These are phyloP conservation scores for Cladophialophora bantiana DNA, from an alignment of 2,329 filamentous ascomycete genomes.

Conservation along the genomic window DNA sequence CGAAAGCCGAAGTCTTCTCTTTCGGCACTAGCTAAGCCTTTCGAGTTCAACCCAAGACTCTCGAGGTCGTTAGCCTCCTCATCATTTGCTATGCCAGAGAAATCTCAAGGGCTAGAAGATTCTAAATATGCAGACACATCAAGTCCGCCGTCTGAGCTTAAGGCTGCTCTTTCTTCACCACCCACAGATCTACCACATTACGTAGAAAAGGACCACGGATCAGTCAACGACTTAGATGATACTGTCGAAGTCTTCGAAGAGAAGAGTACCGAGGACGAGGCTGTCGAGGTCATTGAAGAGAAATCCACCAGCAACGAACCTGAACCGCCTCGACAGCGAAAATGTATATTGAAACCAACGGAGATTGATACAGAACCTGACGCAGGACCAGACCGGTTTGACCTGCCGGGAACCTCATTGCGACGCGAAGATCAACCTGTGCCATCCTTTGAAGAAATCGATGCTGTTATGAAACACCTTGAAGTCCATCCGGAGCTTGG, in stretches of 20 bases:
- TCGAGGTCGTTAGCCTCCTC: constrained; percentile 42
- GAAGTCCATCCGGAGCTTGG: constrained; percentile 77
- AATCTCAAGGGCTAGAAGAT: constrained; percentile 30
- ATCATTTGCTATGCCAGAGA: constrained; percentile 22
- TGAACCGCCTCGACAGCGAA: not conserved
- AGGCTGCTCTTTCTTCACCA: constrained; percentile 39
- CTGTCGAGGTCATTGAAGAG: constrained; percentile 22
- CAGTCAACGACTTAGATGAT: constrained; percentile 26
- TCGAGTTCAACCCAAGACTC: constrained; percentile 58
- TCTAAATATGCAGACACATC: constrained; percentile 31
- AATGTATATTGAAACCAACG: not conserved
- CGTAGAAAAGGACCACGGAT: constrained; percentile 17
- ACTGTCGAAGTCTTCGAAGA: constrained; percentile 31
- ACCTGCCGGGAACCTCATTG: constrained; percentile 9
- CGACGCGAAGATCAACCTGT: constrained; percentile 27
- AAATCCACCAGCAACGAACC: constrained; percentile 18
- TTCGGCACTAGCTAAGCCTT: constrained; percentile 75
- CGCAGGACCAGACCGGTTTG: constrained; percentile 21
- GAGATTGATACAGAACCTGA: constrained; percentile 8
- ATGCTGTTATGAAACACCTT: constrained; percentile 88
- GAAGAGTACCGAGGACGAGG: constrained; percentile 23
- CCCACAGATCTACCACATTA: constrained; percentile 28
- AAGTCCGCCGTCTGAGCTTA: constrained; percentile 36
- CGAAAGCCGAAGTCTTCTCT: constrained; percentile 64
- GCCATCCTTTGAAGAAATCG: constrained; percentile 70